Evolutionary conservation across 1,284 basidiomycete species (phyloP), one percentile per base, ranked within the genome.

Genomic region (Cystobasidiaceae sp.): DNA sequence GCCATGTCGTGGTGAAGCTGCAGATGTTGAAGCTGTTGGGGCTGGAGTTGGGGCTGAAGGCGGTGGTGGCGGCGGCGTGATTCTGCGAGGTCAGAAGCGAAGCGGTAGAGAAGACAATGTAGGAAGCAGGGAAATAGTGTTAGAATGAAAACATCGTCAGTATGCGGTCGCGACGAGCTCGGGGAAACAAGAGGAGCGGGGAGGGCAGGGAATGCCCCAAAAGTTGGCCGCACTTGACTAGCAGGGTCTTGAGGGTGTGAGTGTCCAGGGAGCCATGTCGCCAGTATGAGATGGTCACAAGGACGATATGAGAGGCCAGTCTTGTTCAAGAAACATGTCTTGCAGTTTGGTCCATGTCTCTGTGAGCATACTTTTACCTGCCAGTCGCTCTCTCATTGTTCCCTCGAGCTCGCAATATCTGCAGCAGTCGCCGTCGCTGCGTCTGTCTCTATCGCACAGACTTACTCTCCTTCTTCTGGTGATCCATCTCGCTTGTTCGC

Each of bases 391-490:
- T 59, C 44, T 19, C 28, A 21, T 43, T 28, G 27, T 19, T 23
- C 23, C 28, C 6, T 17, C 17, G 32, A 46, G 56, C 56, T 59
- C 44, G 56, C 56, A 9, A 19, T n/a, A 23, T 23, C 32, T 30
- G 15, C 21, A 17, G 19, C 19, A 23, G 11, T 17, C 23, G 23
- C 15, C 23, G 23, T 48, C 45, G 23, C 45, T 48, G 13, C 9
- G 11, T 48, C 45, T 9, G 9, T 48, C 45, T 8, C 9, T 48
- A 13, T n/a, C n/a, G n/a, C 13, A 13, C 45, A 15, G 45, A 59
- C 56, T 59, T 28, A 59, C 56, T 59, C 56, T 59, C 56, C 56
- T 49, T 59, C 56, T 59, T 59, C 56, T 9, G 56, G 56, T 27
- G 56, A 33, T 9, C n/a, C 21, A 8, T 59, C 44, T n/a, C 45